Percentiles rank a stretch among this genome's conserved stretches.
Evolutionary conservation across 768 basidiomycete genomes (phyloP).

Genomic region (Termitomyces titanicus): DNA sequence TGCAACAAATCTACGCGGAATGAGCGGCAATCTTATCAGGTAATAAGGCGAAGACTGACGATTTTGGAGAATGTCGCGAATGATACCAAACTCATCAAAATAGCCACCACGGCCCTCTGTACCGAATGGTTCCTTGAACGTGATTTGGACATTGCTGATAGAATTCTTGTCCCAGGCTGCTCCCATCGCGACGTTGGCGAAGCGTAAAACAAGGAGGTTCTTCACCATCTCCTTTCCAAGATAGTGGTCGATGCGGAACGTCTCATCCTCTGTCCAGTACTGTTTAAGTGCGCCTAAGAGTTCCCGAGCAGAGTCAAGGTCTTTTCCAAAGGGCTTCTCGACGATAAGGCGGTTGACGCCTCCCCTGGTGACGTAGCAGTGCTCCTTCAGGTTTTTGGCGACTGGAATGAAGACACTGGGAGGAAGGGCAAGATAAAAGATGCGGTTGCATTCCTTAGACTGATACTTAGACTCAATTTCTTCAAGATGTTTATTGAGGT

Average conservation of each 20-base stretch:
- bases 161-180: slow-evolving; percentile 95
- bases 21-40: slow-evolving; percentile 15
- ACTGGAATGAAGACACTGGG: slow-evolving; percentile 96
- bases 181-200: slow-evolving; percentile 89
- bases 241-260: slow-evolving; percentile 99
- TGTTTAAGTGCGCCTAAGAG: slow-evolving; percentile 78
- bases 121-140: slow-evolving; percentile 99
- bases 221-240: slow-evolving; percentile 99
- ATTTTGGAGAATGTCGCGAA: slow-evolving; percentile 96
- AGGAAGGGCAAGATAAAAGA: slow-evolving; percentile 97
- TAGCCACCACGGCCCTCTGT: slow-evolving; percentile 99
- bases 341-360: slow-evolving; percentile 92
- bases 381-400: slow-evolving; percentile 74
- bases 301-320: slow-evolving; percentile 77
- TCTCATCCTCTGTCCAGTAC: slow-evolving; percentile 95
- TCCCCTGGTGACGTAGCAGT: slow-evolving; percentile 64
- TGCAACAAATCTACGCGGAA: slow-evolving; percentile 76
- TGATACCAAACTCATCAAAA: slow-evolving; percentile 99
- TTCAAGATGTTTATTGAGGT: slow-evolving; percentile 71
- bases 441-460: slow-evolving; percentile 65
- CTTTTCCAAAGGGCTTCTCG: slow-evolving; percentile 98
- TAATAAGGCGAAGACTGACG: slow-evolving; percentile 55
- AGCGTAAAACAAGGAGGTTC: slow-evolving; percentile 92
- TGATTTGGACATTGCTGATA: slow-evolving; percentile 96
- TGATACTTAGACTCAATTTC: slow-evolving; percentile 72